phyloP scores from a whole-genome alignment of 2,329 filamentous ascomycete genomes.

The Microdochium paspali region DNA sequence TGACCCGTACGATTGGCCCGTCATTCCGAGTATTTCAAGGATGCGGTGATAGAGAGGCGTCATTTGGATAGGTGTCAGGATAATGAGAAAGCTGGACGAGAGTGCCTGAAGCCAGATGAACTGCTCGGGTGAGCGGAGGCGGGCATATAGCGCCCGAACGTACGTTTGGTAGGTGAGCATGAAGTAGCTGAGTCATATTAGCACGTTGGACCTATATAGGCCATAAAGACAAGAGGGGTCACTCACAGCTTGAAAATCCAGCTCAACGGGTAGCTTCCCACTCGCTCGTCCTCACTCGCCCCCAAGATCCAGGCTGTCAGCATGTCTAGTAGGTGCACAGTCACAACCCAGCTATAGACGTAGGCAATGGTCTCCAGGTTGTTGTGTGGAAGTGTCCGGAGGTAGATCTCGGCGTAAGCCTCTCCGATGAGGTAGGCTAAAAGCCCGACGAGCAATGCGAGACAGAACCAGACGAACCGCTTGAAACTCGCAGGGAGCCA shows the following conservation, averaged over 20 bases:
- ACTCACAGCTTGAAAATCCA: constrained; percentile 62
- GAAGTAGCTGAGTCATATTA: constrained; percentile 41
- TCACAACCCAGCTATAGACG: constrained; percentile 61
- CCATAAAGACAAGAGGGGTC: neutral
- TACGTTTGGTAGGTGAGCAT: constrained; percentile 64
- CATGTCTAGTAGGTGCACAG: constrained; percentile 54
- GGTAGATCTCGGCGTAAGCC: constrained; percentile 59
- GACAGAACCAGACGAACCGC: constrained; percentile 61
- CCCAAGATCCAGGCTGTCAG: constrained; percentile 59
- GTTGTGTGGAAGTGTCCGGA: constrained; percentile 56
- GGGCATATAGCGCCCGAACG: constrained; percentile 59
- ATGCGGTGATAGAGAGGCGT: constrained; percentile 47
- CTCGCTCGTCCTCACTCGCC: constrained; percentile 54
- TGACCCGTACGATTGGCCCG: constrained; percentile 48
- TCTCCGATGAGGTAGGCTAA: constrained; percentile 60
- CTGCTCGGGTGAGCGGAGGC: constrained; percentile 54
- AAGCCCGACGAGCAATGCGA: constrained; percentile 51
- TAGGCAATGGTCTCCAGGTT: constrained; percentile 59
- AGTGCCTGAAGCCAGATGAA: constrained; percentile 57
- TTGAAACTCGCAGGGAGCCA: constrained; percentile 61
- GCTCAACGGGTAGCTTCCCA: constrained; percentile 60
- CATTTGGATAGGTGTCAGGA: constrained; percentile 56
- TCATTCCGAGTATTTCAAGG: constrained; percentile 43
- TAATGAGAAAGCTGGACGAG: constrained; percentile 52
- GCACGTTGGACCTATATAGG: neutral